Base-by-base conservation (phyloP, 805 yeast species). In the Metschnikowia aberdeeniae region DNA sequence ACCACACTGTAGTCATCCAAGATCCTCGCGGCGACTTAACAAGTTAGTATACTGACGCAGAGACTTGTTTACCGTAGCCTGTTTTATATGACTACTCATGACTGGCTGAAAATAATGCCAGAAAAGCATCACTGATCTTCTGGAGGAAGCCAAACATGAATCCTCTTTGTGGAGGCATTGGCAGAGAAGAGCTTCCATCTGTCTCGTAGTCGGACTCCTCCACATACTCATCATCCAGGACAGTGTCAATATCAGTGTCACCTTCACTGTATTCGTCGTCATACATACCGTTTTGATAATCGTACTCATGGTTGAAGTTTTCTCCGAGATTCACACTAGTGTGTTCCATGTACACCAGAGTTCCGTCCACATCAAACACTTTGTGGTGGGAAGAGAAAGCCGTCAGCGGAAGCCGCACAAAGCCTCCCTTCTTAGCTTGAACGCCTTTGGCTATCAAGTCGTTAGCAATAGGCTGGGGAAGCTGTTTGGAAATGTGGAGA, bases 401-500 rank as follows among this genome's bases (percentile, higher is more conserved):
- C 0, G 62, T 56, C 7, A 67, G 70, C 2, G 64, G 47, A 7
- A 84, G 57, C 3, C 66, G 55, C 7, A 82, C 75, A 56, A 62
- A 82, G 46, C 63, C 63, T 0, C 92, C 92, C 38, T 58, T 62
- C 8, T 61, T 56, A 0, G 66, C 69, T 6, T 66, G 59, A 4
- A 77, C 82, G 0, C 88, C 87, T 8, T 56, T 58, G 26, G 66
- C 64, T 34, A 83, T 72, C 40, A 82, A 58, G 0, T 64, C 66
- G 5, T 62, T 59, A 0, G 77, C 80, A 26, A 67, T 42, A 4
- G 66, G 69, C 35, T 53, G 47, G 12, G 84, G 84, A n/a, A 78
- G 53, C 0, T 76, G 75, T 6, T 59, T 64, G 8, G 73, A 66
- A 11, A 72, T 67, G 22, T 63, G 69, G 7, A 73, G 44, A 47